These are phyloP conservation scores for Claviceps humidiphila DNA, from an alignment of 2,329 filamentous ascomycete species.

Conservation along the genomic window DNA sequence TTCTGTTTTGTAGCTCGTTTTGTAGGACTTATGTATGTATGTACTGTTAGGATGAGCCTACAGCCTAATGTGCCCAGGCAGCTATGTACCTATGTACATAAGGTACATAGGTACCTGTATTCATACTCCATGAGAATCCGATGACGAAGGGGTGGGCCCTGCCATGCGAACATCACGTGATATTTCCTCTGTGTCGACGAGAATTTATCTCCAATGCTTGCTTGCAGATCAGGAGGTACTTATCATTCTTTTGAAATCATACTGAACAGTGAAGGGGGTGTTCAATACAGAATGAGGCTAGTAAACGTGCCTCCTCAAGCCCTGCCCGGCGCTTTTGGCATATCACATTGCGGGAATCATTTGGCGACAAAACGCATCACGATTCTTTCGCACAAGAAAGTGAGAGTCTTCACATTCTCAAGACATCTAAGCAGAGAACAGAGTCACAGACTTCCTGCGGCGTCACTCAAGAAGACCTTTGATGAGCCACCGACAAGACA, in stretches of 20 bases:
- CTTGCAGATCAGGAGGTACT: not conserved
- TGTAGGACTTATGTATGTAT: too few species aligned
- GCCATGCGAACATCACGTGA: not conserved
- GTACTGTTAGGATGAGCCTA: too few species aligned
- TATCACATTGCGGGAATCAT: not conserved
- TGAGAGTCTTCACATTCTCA: not conserved
- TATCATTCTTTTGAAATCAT: not conserved
- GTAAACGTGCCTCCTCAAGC: not conserved
- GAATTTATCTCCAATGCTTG: not conserved
- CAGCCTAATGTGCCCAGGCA: too few species aligned
- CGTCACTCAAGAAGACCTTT: not conserved
- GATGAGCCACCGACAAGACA: not conserved
- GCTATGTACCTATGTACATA: too few species aligned
- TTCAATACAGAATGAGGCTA: constrained; percentile 1
- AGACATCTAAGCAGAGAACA: not conserved
- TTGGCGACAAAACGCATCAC: not conserved
- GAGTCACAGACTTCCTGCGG: not conserved
- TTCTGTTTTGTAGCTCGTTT: too few species aligned
- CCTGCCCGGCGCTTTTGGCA: not conserved
- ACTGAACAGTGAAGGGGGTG: not conserved
- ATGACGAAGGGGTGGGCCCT: not conserved
- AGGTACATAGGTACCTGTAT: too few species aligned
- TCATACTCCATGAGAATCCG: too few species aligned
- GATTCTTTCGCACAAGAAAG: not conserved
- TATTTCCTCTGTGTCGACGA: not conserved